Conservation (phyloP, 495 filamentous ascomycete genomes). For the Sporormia fimetaria region DNA sequence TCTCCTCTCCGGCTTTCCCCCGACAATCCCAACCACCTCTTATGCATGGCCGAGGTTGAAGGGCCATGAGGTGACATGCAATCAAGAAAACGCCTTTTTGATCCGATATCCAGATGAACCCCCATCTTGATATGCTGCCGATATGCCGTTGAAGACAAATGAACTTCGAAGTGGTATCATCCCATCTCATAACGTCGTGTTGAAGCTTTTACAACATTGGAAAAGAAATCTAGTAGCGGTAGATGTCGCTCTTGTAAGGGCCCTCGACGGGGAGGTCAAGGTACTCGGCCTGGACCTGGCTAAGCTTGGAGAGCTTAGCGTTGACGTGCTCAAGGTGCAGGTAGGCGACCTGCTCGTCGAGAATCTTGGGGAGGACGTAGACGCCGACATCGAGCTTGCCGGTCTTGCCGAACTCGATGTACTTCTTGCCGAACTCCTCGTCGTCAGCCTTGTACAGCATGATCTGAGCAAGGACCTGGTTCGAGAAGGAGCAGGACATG, state of each 20-base stretch:
- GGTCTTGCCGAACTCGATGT: constrained; percentile 86
- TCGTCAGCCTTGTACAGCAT: constrained; percentile 92
- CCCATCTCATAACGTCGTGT: constrained; percentile 33
- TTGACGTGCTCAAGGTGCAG: constrained; percentile 93
- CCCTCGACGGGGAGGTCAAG: constrained; percentile 72
- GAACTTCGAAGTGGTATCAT: constrained; percentile 36
- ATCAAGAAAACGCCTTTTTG: constrained; percentile 11
- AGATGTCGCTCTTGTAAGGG: constrained; percentile 84
- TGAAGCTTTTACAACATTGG: constrained; percentile 24
- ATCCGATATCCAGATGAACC: no score
- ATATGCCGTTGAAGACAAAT: constrained; percentile 39
- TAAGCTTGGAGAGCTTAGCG: constrained; percentile 79
- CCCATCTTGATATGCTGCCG: constrained; percentile 16
- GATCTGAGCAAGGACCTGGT: constrained; percentile 99
- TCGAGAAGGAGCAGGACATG: constrained; percentile 99
- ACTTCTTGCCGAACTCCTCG: constrained; percentile 76
- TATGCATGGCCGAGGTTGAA: constrained; percentile 19
- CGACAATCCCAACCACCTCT: constrained; percentile 2
- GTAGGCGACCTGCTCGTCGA: constrained; percentile 93
- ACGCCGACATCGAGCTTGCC: constrained; percentile 84
- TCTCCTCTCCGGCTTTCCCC: not conserved
- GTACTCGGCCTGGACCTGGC: constrained; percentile 83
- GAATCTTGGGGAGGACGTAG: constrained; percentile 95
- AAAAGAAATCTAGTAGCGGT: constrained; percentile 37
- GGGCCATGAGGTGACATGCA: constrained; percentile 14